Conservation (phyloP, 306 rosid genomes). For the Inga oerstediana region DNA sequence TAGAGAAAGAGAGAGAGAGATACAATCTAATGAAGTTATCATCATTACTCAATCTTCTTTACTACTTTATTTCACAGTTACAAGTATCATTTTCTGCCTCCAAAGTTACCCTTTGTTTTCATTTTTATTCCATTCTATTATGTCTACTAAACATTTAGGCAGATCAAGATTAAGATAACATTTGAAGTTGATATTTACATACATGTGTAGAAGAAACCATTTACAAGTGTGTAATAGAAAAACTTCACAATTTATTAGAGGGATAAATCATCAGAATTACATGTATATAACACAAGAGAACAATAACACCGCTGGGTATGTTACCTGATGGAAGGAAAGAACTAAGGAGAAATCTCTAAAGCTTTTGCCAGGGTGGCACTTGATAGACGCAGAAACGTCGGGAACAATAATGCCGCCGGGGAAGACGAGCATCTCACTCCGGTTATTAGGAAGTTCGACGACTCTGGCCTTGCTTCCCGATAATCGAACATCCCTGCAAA, state of each 20-base stretch:
- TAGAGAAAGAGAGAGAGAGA: no score
- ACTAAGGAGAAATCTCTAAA: conserved; percentile 56
- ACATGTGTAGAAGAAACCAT: neutral
- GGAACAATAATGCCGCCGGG: conserved; percentile 60
- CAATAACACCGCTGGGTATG: neutral
- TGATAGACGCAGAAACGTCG: conserved; percentile 51
- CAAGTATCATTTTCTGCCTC: neutral
- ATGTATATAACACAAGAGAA: neutral
- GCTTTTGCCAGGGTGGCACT: conserved; percentile 71
- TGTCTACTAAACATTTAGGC: no score
- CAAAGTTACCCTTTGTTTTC: no score
- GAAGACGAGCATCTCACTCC: conserved; percentile 46
- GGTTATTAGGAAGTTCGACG: conserved; percentile 47
- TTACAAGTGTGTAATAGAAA: neutral
- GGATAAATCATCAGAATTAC: neutral
- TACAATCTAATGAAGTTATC: neutral
- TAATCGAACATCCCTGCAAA: conserved; percentile 51
- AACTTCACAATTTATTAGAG: neutral
- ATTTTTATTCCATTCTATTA: no score
- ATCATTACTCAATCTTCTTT: neutral
- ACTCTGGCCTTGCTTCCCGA: conserved; percentile 49
- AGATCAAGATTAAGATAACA: neutral
- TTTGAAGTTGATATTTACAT: neutral
- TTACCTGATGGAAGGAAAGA: conserved; percentile 61
- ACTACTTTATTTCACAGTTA: neutral